Base-by-base conservation (phyloP, 129 eudicot genomes). In the Artemisia annua region DNA sequence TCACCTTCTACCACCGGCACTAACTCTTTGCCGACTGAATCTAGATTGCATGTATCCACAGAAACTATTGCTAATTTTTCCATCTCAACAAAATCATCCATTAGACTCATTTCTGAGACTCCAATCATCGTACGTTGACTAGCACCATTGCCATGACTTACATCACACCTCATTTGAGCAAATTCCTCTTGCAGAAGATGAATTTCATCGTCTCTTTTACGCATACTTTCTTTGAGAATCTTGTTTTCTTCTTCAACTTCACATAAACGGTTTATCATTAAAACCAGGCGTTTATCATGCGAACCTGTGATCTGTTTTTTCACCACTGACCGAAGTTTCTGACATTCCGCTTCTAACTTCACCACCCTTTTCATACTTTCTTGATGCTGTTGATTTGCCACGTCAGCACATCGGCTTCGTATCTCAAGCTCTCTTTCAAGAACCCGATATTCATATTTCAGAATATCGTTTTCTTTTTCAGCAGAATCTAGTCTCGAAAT, bases 71-170 rank as follows among this genome's bases (percentile, higher is more conserved):
- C 96, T 66, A 92, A 46, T 70, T 79, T 89, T 72, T 92, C 98
- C 95, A 87, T 89, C 77, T 92, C 96, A 24, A 76, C 87, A 79
- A 87, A 85, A 84, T 93, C 90, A 61, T 89, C 92, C 92, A 85
- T 85, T 44, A 89, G 75, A 66, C 95, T 86, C 84, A 84, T 82
- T 16, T 83, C 91, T 14, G 86, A 72, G 70, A 76, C 87, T 54
- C 81, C 92, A 26, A 82, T 71, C 66, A 44, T 74, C 49, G 78
- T 58, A 59, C 64, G 64, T 4, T 56, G 87, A 65, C 85, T 54
- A 15, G 63, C 18, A 35, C 54, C 57, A 15, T 67, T 68, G 19
- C 44, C 62, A 32, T 39, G 66, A 32, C 57, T 71, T 76, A 76
- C 74, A 62, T 72, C 54, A 66, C 72, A 43, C 52, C 50, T 66